Conservation (phyloP, 129 eudicot species). For the Flaveria sonorensis region DNA sequence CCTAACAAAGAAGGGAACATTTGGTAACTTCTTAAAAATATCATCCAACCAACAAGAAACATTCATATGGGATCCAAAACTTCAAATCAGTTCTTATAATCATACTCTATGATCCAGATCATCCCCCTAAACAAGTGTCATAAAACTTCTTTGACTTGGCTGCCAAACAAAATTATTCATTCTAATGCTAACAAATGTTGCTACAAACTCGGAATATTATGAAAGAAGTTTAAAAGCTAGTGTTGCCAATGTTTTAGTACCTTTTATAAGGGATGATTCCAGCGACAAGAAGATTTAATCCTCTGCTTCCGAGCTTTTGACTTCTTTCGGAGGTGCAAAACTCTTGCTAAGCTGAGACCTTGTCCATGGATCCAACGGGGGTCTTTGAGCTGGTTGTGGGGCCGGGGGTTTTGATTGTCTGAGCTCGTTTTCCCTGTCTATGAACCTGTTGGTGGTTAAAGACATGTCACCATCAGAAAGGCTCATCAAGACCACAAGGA, state of each 20-base stretch:
- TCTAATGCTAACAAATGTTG: constrained; percentile 5
- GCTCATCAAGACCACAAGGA: neutral
- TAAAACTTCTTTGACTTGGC: neutral
- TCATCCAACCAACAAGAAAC: neutral
- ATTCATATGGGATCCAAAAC: neutral
- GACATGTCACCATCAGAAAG: neutral
- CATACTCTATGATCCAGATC: constrained; percentile 11
- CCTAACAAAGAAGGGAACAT: neutral
- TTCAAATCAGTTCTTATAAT: constrained; percentile 21
- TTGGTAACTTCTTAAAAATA: neutral
- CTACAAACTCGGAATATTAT: constrained; percentile 15
- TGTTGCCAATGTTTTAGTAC: constrained; percentile 8
- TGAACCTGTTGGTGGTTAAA: constrained; percentile 54
- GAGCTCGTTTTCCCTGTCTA: constrained; percentile 94
- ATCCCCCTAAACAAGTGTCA: constrained; percentile 1
- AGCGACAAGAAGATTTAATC: constrained; percentile 25
- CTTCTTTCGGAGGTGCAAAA: constrained; percentile 90
- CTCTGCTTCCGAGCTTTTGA: constrained; percentile 56
- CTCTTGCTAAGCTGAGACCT: constrained; percentile 83
- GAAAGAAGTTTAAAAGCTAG: neutral
- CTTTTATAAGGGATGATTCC: constrained; percentile 20
- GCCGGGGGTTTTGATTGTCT: constrained; percentile 86
- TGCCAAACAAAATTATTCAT: constrained; percentile 20
- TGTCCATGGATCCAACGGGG: constrained; percentile 92
- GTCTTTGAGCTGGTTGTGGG: constrained; percentile 78